A percentile compares a stretch with the other conserved stretches of the same genome.
Evolutionary conservation across 768 basidiomycete genomes (phyloP).

Genomic region (Boletus fagicola): DNA sequence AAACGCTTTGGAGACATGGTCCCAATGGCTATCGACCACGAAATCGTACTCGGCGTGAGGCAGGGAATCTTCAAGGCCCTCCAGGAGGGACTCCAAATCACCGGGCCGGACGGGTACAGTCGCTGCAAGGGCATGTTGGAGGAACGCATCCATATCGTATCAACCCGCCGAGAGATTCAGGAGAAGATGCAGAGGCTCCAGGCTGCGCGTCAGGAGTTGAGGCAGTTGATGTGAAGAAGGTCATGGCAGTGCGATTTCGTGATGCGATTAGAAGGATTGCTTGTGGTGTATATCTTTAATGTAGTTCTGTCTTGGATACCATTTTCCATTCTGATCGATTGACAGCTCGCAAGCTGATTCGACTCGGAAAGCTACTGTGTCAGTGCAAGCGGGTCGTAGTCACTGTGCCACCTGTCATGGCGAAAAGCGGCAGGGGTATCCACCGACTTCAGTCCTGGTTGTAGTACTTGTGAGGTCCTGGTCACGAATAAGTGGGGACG

Average conservation of each 20-base stretch:
- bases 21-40: constrained; percentile 41
- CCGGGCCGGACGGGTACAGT: constrained; percentile 42
- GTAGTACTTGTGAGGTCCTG: background rate
- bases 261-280: background rate
- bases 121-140: constrained; percentile 53
- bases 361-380: too few relatives aligned
- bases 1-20: constrained; percentile 46
- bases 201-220: constrained; percentile 43
- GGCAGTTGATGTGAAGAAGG: constrained; percentile 12
- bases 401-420: too few relatives aligned
- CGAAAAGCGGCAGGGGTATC: too few relatives aligned
- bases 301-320: background rate
- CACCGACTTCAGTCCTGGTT: background rate
- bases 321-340: background rate
- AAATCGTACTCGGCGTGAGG: constrained; percentile 45
- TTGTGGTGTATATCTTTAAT: background rate
- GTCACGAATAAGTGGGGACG: background rate
- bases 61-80: constrained; percentile 46
- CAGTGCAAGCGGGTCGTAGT: too few relatives aligned
- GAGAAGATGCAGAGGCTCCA: constrained; percentile 52
- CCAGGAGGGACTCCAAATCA: constrained; percentile 49
- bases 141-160: constrained; percentile 46
- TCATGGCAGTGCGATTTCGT: background rate
- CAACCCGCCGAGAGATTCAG: constrained; percentile 44
- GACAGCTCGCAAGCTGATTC: background rate